These are phyloP conservation scores for Lanzia echinophila DNA, from an alignment of 2,329 filamentous ascomycete species.

Conservation along the genomic window DNA sequence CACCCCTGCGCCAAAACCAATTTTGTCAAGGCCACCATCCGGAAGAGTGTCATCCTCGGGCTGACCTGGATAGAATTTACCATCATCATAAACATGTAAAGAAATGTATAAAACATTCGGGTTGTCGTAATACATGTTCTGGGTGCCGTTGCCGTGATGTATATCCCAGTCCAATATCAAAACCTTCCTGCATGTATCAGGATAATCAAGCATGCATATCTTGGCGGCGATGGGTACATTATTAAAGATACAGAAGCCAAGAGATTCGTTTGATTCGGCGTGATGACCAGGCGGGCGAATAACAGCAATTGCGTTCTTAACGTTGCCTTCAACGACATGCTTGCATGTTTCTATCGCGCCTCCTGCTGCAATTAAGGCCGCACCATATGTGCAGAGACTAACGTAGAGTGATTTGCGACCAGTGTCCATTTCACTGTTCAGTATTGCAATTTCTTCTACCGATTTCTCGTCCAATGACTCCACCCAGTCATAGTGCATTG, in stretches of 20 bases:
- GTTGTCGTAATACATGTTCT: constrained; percentile 93
- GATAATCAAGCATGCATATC: constrained; percentile 76
- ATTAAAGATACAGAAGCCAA: constrained; percentile 97
- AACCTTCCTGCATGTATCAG: constrained; percentile 76
- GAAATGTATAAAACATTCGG: constrained; percentile 96
- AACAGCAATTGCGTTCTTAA: constrained; percentile 93
- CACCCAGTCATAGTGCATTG: constrained; percentile 76
- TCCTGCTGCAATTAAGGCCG: constrained; percentile 77
- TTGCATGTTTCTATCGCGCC: constrained; percentile 95
- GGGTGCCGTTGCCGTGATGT: constrained; percentile 81
- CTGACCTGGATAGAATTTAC: constrained; percentile 74
- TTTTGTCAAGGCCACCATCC: constrained; percentile 55
- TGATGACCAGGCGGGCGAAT: constrained; percentile 95
- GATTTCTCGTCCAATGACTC: constrained; percentile 46
- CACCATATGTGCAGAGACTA: constrained; percentile 72
- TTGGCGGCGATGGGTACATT: constrained; percentile 92
- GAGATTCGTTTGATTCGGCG: constrained; percentile 75
- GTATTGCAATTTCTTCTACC: constrained; percentile 58
- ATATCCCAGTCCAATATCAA: constrained; percentile 90
- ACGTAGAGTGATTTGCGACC: constrained; percentile 76
- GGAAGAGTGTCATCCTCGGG: constrained; percentile 54
- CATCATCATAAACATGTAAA: constrained; percentile 79
- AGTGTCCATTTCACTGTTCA: constrained; percentile 56
- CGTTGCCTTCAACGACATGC: constrained; percentile 72
- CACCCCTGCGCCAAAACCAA: constrained; percentile 47